A percentile compares a stretch with the other conserved stretches of the same genome.
phyloP scores from a whole-genome alignment of 2,329 filamentous ascomycete species.

The Fusarium sp. region DNA sequence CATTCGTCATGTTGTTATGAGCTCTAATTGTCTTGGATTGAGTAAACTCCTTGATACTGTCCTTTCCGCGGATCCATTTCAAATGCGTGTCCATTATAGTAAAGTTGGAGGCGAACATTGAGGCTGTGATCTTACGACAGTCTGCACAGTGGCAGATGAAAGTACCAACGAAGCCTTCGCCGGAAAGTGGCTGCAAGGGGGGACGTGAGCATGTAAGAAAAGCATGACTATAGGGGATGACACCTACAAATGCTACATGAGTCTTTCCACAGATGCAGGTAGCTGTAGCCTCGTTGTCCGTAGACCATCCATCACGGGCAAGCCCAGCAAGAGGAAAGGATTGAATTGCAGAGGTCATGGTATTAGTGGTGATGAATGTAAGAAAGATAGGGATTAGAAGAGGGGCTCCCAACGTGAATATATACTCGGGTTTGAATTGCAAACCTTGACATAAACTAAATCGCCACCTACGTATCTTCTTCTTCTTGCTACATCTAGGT shows the following conservation, averaged over 20 bases:
- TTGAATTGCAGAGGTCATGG: too few species aligned
- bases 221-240: too few species aligned
- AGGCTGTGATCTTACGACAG: constrained; percentile 69
- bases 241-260: constrained; percentile 62
- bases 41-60: constrained; percentile 57
- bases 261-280: constrained; percentile 68
- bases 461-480: too few species aligned
- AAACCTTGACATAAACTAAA: too few species aligned
- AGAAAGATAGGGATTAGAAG: too few species aligned
- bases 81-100: constrained; percentile 56
- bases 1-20: constrained; percentile 65
- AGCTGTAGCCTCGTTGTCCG: constrained; percentile 59
- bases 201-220: too few species aligned
- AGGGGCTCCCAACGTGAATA: too few species aligned
- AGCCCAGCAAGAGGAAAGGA: constrained; percentile 50
- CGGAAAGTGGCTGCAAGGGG: not conserved
- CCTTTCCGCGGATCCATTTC: constrained; percentile 59
- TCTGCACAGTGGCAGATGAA: constrained; percentile 70
- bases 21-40: constrained; percentile 59
- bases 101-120: constrained; percentile 70
- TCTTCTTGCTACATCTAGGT: too few species aligned
- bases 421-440: too few species aligned
- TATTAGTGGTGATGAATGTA: too few species aligned
- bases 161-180: constrained; percentile 54
- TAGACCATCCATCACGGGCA: constrained; percentile 56